Percentiles rank a stretch among this genome's conserved stretches.
Evolutionary conservation across 495 filamentous ascomycete genomes (phyloP).

Genomic region (Penicillium cinerascens): DNA sequence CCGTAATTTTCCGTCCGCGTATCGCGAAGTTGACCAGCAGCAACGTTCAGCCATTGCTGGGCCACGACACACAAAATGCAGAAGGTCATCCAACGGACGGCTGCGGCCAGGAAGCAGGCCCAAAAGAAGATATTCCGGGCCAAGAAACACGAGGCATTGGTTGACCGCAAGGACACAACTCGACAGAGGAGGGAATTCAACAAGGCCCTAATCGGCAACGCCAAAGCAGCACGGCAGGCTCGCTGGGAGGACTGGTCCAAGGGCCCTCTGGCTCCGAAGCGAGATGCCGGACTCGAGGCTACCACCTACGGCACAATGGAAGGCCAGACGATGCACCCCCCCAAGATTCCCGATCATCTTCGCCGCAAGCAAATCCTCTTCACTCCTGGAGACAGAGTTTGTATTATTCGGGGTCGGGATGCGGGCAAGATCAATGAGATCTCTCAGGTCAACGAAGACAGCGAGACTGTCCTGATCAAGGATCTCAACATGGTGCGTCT

Average conservation of each 20-base stretch:
- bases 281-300: constrained; percentile 54
- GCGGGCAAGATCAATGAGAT: constrained; percentile 78
- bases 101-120: constrained; percentile 62
- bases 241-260: constrained; percentile 70
- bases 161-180: constrained; percentile 30
- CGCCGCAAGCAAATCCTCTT: constrained; percentile 62
- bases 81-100: constrained; percentile 67
- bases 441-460: constrained; percentile 49
- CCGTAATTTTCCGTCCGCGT: constrained; percentile 39
- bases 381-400: constrained; percentile 68
- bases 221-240: constrained; percentile 29
- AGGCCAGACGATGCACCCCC: constrained; percentile 31
- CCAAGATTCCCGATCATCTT: constrained; percentile 38
- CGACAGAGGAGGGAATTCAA: constrained; percentile 34
- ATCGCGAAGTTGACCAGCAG: constrained; percentile 17
- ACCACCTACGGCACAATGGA: constrained; percentile 51
- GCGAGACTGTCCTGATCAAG: constrained; percentile 57
- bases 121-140: constrained; percentile 45
- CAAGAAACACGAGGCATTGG: constrained; percentile 33
- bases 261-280: constrained; percentile 70
- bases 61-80: constrained; percentile 55
- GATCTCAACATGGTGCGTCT: constrained; percentile 64
- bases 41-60: constrained; percentile 33
- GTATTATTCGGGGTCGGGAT: constrained; percentile 68
- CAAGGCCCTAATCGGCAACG: constrained; percentile 26